Percentiles rank a stretch among this genome's conserved stretches.
Conservation (phyloP, 208 protist genomes). For the Kentomonas sorsogonicus region DNA sequence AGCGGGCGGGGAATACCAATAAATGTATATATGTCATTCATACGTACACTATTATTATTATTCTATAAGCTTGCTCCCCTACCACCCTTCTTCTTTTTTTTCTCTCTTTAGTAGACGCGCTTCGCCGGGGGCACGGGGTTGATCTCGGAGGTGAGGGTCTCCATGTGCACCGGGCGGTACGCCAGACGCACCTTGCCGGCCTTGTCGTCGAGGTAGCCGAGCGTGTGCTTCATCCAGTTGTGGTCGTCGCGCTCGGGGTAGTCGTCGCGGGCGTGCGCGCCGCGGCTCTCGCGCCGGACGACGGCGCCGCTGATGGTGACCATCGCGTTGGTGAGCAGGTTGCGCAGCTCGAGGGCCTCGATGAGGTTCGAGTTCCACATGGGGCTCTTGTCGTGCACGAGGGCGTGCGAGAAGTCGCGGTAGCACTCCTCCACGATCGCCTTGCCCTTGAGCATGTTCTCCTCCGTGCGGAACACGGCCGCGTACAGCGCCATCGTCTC, state of each 20-base stretch:
- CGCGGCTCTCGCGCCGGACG: slow-evolving; percentile 95
- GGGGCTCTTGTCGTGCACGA: slow-evolving; percentile 90
- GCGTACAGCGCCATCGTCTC: slow-evolving; percentile 96
- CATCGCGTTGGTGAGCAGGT: slow-evolving; percentile 95
- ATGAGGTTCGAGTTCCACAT: slow-evolving; percentile 98
- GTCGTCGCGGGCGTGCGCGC: slow-evolving; percentile 97
- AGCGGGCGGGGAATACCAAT: no score
- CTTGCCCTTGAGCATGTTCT: slow-evolving; percentile 90
- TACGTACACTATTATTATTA: slow-evolving; percentile 1
- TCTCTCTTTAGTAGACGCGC: slow-evolving; percentile 82
- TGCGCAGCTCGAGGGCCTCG: slow-evolving; percentile 98
- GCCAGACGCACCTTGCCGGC: slow-evolving; percentile 88
- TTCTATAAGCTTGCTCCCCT: no score
- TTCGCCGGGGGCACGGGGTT: slow-evolving; percentile 83
- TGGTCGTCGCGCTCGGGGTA: slow-evolving; percentile 94
- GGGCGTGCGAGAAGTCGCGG: slow-evolving; percentile 90
- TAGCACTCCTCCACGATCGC: slow-evolving; percentile 92
- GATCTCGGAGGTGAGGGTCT: slow-evolving; percentile 91
- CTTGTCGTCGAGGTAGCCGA: slow-evolving; percentile 92
- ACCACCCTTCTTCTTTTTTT: slow-evolving; percentile 5
- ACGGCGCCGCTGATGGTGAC: slow-evolving; percentile 93
- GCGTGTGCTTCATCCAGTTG: slow-evolving; percentile 99
- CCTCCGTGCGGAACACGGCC: slow-evolving; percentile 94
- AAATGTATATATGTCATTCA: no score
- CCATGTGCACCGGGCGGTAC: slow-evolving; percentile 92